A percentile compares a stretch with the other conserved stretches of the same genome.
Evolutionary conservation across 2,329 filamentous ascomycete species (phyloP).

Genomic region (Xylaria sp.): DNA sequence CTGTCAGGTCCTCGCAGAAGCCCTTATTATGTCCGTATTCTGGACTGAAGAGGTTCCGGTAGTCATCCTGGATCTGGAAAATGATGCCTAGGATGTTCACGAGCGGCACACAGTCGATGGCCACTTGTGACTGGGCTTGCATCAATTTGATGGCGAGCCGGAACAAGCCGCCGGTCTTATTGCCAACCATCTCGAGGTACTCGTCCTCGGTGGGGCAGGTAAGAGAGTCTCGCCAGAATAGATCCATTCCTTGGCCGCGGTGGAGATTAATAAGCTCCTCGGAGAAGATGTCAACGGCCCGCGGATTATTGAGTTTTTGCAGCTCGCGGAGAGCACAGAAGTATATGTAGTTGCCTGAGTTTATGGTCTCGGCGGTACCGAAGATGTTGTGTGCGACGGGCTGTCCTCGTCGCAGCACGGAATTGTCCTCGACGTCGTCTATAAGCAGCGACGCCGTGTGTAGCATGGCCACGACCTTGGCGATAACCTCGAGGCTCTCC

Average conservation of each 20-base stretch:
- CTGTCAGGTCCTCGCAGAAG: conserved; percentile 89
- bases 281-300: conserved; percentile 65
- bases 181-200: conserved; percentile 89
- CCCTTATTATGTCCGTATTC: conserved; percentile 86
- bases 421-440: conserved; percentile 84
- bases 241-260: conserved; percentile 82
- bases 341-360: conserved; percentile 85
- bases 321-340: conserved; percentile 74
- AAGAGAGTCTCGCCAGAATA: conserved; percentile 82
- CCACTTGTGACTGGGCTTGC: conserved; percentile 62
- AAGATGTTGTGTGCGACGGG: conserved; percentile 83
- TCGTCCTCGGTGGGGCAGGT: conserved; percentile 82
- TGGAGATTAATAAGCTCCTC: conserved; percentile 83
- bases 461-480: conserved; percentile 74
- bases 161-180: conserved; percentile 87
- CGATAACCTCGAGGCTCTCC: conserved; percentile 67
- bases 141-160: conserved; percentile 80
- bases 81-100: conserved; percentile 80
- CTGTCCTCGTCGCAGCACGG: conserved; percentile 67
- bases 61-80: conserved; percentile 91
- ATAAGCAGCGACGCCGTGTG: conserved; percentile 79
- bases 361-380: conserved; percentile 82
- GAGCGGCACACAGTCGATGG: conserved; percentile 71
- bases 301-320: conserved; percentile 62
- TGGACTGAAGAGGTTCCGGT: conserved; percentile 73